Percentiles rank a stretch among this genome's conserved stretches.
Conservation (phyloP, 306 rosid genomes). For the Potentilla sterilis region DNA sequence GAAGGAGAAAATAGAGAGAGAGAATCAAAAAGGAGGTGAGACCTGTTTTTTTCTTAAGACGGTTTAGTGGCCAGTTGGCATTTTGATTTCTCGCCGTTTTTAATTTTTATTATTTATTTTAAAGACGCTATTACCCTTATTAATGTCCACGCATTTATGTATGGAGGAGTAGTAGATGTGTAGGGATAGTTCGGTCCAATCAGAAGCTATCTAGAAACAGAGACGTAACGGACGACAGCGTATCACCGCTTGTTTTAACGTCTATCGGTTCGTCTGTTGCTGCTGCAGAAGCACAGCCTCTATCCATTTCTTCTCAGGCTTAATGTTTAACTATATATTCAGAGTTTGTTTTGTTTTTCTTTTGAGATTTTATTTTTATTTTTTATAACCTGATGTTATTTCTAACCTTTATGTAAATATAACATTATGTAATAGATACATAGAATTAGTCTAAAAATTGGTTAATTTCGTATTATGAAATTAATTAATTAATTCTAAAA, state of each 20-base stretch:
- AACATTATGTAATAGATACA: too few species aligned
- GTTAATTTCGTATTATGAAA: too few species aligned
- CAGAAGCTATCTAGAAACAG: background rate
- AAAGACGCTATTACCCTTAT: slow-evolving; percentile 24
- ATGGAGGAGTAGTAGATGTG: background rate
- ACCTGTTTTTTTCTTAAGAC: background rate
- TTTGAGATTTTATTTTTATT: too few species aligned
- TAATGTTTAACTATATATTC: background rate
- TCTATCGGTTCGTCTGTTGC: background rate
- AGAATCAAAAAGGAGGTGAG: background rate
- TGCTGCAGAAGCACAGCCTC: background rate
- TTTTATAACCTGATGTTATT: background rate
- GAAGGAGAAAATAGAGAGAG: background rate
- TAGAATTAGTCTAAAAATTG: too few species aligned
- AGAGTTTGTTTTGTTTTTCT: background rate
- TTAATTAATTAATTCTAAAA: too few species aligned
- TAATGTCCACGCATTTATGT: background rate
- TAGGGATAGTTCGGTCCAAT: background rate
- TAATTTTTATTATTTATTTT: too few species aligned
- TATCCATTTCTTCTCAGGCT: background rate
- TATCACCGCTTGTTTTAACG: background rate
- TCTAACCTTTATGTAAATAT: background rate
- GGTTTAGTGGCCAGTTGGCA: slow-evolving; percentile 28
- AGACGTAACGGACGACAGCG: background rate
- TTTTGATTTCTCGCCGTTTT: background rate